Evolutionary conservation across 495 filamentous ascomycete species (phyloP).

Genomic region (Neurospora sp.): DNA sequence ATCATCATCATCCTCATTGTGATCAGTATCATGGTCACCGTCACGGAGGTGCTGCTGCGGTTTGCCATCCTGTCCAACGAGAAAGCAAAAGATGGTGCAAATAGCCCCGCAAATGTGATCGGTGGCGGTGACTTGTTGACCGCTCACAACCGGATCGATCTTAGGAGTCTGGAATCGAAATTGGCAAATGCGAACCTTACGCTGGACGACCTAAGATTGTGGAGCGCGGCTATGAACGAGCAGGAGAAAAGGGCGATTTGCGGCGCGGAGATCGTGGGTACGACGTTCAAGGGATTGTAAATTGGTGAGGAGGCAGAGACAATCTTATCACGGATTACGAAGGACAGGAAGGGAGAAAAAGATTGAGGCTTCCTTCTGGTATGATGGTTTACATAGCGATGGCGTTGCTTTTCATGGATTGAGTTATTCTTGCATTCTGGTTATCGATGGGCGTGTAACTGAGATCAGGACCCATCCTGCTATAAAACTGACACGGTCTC

Average conservation of each 20-base stretch:
- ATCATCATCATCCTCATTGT: constrained; percentile 94
- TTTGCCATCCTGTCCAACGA: constrained; percentile 62
- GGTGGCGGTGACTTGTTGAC: constrained; percentile 6
- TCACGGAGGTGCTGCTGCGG: constrained; percentile 75
- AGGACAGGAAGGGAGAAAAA: neutral
- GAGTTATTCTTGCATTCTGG: neutral
- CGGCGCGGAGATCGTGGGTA: constrained; percentile 31
- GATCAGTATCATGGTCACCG: constrained; percentile 82
- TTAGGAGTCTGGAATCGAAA: constrained; percentile 9
- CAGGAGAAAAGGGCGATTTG: constrained; percentile 36
- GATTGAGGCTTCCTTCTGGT: neutral
- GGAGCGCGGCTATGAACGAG: constrained; percentile 26
- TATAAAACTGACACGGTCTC: neutral
- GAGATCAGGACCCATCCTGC: neutral
- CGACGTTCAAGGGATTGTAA: constrained; percentile 29
- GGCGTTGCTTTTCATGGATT: neutral
- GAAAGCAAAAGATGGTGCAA: constrained; percentile 19
- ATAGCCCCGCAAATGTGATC: neutral
- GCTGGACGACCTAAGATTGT: constrained; percentile 26
- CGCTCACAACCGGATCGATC: constrained; percentile 5
- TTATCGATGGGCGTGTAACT: neutral
- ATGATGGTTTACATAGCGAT: neutral
- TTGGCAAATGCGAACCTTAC: constrained; percentile 27
- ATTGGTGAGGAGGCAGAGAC: neutral
- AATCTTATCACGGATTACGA: neutral